These are phyloP conservation scores for Blastobotrys malaysiensis DNA, from an alignment of 1,139 yeast genomes.

Conservation along the genomic window DNA sequence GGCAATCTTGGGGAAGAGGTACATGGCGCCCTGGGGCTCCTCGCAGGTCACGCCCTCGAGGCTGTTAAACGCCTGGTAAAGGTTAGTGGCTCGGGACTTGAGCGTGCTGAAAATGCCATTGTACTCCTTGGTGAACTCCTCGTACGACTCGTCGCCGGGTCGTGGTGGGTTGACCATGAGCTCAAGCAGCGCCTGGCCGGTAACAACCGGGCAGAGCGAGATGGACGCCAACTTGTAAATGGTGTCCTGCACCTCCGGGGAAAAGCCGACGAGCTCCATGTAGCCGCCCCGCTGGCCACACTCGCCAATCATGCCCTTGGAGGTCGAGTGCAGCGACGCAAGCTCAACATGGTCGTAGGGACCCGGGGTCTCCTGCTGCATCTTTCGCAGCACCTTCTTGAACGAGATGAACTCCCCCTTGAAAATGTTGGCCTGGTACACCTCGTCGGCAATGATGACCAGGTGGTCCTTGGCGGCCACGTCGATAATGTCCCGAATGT, in stretches of 20 bases:
- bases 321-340: conserved; percentile 91
- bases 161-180: conserved; percentile 90
- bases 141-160: conserved; percentile 70
- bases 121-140: conserved; percentile 58
- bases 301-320: conserved; percentile 96
- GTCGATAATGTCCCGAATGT: conserved; percentile 63
- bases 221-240: conserved; percentile 83
- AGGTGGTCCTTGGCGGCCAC: conserved; percentile 81
- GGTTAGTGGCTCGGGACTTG: conserved; percentile 52
- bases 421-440: conserved; percentile 88
- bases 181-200: conserved; percentile 90
- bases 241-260: conserved; percentile 59
- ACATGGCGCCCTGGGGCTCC: conserved; percentile 96
- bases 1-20: conserved; percentile 75
- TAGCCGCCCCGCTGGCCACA: conserved; percentile 99
- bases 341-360: conserved; percentile 69
- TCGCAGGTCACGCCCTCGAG: conserved; percentile 83
- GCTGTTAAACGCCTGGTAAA: conserved; percentile 63
- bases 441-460: conserved; percentile 95
- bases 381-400: conserved; percentile 46
- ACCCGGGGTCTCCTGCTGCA: conserved; percentile 48
- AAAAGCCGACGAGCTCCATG: conserved; percentile 86
- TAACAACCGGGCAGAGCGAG: conserved; percentile 85
- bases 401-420: conserved; percentile 48
- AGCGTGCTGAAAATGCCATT: conserved; percentile 56